Base-by-base conservation (phyloP, 1,284 basidiomycete species). In the Thelephora terrestris region DNA sequence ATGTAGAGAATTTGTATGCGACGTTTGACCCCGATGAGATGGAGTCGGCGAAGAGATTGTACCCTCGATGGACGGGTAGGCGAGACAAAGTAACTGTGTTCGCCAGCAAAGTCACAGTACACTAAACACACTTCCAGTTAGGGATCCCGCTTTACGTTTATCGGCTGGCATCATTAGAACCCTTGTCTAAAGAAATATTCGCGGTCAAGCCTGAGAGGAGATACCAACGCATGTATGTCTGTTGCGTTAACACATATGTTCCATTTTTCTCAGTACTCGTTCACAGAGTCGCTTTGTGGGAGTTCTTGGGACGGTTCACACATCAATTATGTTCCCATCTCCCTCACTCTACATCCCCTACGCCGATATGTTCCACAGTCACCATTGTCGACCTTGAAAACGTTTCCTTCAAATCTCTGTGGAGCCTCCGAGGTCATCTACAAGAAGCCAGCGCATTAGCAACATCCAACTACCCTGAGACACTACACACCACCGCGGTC, bases 391-490 rank as follows among this genome's bases (percentile, higher is more conserved):
- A 90, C 63, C 71, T 90, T 18, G 68, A 70, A 18, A 64, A 69
- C 47, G 74, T 81, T 48, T 77, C 82, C 7, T 64, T 90, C 9
- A 61, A 67, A 36, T 68, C 76, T 1, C 76, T 90, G 65, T 89
- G 83, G 79, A 64, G 70, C 34, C 70, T 88, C 23, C 75, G 85
- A 14, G 65, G 61, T 42, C 85, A 87, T 59, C 71, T 90, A 10
- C 80, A 85, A 55, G 79, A 88, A 57, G 81, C 86, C 0, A 81
- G 81, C 17, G 71, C 68, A 14, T 71, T 90, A 44, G 84, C 82
- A 1, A 85, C 83, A 0, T 82, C 82, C 17, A 81, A 88, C 56
- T 89, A 88, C 58, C 85, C 87, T 2, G 86, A 90, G 62, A 85
- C 82, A 1, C 64, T 86, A 36, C 69, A 72, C 56, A 71, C 71